Percentiles rank a stretch among this genome's conserved stretches.
phyloP scores from a whole-genome alignment of 257 asterid genomes.

The Petrea volubilis region DNA sequence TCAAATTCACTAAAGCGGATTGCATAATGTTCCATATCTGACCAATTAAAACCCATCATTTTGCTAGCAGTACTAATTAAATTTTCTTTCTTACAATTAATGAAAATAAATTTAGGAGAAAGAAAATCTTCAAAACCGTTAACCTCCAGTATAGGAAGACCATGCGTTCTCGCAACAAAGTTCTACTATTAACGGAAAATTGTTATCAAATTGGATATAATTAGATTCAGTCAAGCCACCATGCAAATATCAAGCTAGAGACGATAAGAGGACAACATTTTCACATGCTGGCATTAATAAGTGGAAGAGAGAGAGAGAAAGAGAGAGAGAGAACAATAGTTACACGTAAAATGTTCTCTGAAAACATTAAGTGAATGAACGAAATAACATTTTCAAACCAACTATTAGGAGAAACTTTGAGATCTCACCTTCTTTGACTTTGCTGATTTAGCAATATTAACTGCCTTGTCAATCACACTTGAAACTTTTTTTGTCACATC shows the following conservation, averaged over 20 bases:
- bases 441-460: conserved; percentile 81
- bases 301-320: neutral
- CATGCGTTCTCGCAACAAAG: neutral
- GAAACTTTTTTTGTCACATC: conserved; percentile 85
- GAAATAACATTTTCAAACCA: neutral
- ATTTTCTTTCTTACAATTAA: conserved; percentile 7
- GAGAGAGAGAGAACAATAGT: neutral
- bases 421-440: conserved; percentile 74
- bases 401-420: conserved; percentile 6
- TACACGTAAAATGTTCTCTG: neutral
- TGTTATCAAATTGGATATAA: conserved; percentile 5
- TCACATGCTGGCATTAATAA: neutral
- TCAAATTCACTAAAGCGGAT: neutral
- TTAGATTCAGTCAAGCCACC: neutral
- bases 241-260: neutral
- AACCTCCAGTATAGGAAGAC: neutral
- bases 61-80: conserved; percentile 5
- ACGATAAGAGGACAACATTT: neutral
- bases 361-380: conserved; percentile 11
- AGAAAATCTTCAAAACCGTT: neutral
- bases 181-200: neutral
- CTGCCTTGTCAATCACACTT: conserved; percentile 89
- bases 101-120: neutral
- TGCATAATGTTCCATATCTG: neutral
- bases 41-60: neutral